phyloP scores from a whole-genome alignment of 805 yeast species.

The Hyphopichia homilentoma region DNA sequence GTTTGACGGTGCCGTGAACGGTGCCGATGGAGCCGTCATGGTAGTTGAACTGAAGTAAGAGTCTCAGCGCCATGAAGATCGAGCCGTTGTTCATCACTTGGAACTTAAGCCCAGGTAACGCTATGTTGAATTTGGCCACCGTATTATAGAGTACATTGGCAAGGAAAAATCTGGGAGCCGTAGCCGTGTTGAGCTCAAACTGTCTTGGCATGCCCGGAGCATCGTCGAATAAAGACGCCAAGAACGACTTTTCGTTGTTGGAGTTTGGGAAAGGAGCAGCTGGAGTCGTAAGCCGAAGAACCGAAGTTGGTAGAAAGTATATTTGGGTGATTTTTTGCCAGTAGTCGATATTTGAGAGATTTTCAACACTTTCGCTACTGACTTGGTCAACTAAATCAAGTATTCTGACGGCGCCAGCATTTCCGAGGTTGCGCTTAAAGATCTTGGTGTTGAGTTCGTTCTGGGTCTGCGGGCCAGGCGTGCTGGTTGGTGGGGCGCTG shows the following conservation, averaged over 20 bases:
- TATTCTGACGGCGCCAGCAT: slow-evolving; percentile 38
- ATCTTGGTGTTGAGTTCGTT: slow-evolving; percentile 31
- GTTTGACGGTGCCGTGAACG: slow-evolving; percentile 57
- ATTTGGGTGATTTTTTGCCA: slow-evolving; percentile 34
- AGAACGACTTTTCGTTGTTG: slow-evolving; percentile 1
- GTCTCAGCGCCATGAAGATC: slow-evolving; percentile 28
- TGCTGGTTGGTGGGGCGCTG: too few relatives aligned
- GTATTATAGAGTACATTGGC: slow-evolving; percentile 48
- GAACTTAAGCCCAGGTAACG: slow-evolving; percentile 35
- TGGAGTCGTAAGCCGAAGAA: slow-evolving; percentile 25
- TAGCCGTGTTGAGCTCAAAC: slow-evolving; percentile 60
- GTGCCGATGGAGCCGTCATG: slow-evolving; percentile 69
- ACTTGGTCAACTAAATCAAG: slow-evolving; percentile 38
- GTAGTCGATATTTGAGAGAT: slow-evolving; percentile 26
- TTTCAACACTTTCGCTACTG: slow-evolving; percentile 27
- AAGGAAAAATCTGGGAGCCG: slow-evolving; percentile 62
- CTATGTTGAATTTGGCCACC: slow-evolving; percentile 20
- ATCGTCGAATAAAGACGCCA: slow-evolving; percentile 7
- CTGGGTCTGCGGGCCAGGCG: slow-evolving; percentile 11
- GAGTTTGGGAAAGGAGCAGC: slow-evolving; percentile 4
- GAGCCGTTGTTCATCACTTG: slow-evolving; percentile 40
- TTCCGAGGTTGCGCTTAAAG: slow-evolving; percentile 37
- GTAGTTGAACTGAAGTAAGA: slow-evolving; percentile 38
- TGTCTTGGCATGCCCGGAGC: slow-evolving; percentile 36
- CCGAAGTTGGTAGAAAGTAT: slow-evolving; percentile 29